Evolutionary conservation across 1,284 basidiomycete genomes (phyloP), one percentile per base, ranked within the genome.

Genomic region (Bjerkandera adusta): DNA sequence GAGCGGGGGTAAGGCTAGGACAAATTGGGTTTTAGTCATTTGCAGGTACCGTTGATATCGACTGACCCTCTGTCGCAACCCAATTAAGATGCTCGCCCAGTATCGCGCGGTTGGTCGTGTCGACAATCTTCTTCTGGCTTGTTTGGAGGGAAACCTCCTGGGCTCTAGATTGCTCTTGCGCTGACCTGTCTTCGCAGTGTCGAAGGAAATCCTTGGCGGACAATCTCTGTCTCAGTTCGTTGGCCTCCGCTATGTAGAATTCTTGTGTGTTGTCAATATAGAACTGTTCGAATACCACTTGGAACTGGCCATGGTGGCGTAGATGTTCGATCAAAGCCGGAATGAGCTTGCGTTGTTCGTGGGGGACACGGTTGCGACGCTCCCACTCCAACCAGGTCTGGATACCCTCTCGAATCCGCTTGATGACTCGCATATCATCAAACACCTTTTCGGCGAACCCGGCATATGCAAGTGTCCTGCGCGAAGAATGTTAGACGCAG

Each of bases 321-420:
- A 89, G 71, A 45, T 83, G 77, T 2, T 64, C 57, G 43, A 85
- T 69, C 16, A 89, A 73, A 1, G 62, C 57, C 2, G 62, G 58
- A 24, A 88, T 69, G n/a, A 56, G 51, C 5, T 52, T 41, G 5
- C 76, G 71, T 4, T 62, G 51, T 12, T 54, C 41, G 45, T 73
- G 67, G 30, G 54, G 40, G 27, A 48, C 26, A 39, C 66, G 66
- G n/a, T 69, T 58, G 8, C 69, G 62, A 13, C 85, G 73, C 60
- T 89, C 87, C 54, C 59, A 71, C 1, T 65, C 62, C 3, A 77
- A 60, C 85, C 88, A 88, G 8, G 69, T 64, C 21, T 67, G 55
- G 1, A 89, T 59, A n/a, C 78, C 76, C 1, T 61, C 59, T 15
- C 68, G 67, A 20, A 88, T 66, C 39, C 68, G 72, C 1, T 69